These are phyloP conservation scores for Pythium aquatile DNA, from an alignment of 352 stramenopile species.

Conservation along the genomic window DNA sequence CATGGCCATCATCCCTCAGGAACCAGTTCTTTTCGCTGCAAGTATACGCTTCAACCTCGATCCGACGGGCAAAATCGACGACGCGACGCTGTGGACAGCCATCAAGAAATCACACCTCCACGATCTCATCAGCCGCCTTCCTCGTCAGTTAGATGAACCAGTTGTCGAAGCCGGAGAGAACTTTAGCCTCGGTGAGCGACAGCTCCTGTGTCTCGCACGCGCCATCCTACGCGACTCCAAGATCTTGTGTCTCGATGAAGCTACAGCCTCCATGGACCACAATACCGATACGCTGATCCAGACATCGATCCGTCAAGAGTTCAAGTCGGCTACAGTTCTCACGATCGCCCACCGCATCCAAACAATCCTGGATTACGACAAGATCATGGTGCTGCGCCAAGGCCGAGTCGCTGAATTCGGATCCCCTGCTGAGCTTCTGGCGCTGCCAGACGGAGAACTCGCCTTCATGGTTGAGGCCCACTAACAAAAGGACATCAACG, in stretches of 20 bases:
- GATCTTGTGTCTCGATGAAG: constrained; percentile 84
- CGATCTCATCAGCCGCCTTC: constrained; percentile 39
- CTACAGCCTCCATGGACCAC: constrained; percentile 77
- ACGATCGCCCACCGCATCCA: constrained; percentile 87
- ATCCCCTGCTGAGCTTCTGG: constrained; percentile 48
- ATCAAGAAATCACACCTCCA: constrained; percentile 89
- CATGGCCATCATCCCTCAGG: constrained; percentile 82
- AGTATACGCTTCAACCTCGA: constrained; percentile 80
- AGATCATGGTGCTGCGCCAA: constrained; percentile 81
- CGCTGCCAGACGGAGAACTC: constrained; percentile 42
- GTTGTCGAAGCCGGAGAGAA: constrained; percentile 80
- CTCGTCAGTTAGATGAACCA: constrained; percentile 41
- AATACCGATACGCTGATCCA: constrained; percentile 65
- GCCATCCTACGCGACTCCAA: constrained; percentile 76
- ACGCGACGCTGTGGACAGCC: constrained; percentile 89
- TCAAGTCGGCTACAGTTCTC: constrained; percentile 80
- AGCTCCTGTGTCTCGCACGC: constrained; percentile 84
- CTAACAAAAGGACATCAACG: not conserved
- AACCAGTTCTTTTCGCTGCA: constrained; percentile 69
- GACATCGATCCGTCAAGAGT: constrained; percentile 60
- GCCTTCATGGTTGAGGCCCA: constrained; percentile 34
- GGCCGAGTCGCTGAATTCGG: constrained; percentile 77
- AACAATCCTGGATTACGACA: constrained; percentile 86
- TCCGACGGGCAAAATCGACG: constrained; percentile 52
- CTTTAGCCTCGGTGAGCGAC: constrained; percentile 82